These are phyloP conservation scores for Penicillium sp. DNA, from an alignment of 2,329 filamentous ascomycete genomes.

Conservation along the genomic window DNA sequence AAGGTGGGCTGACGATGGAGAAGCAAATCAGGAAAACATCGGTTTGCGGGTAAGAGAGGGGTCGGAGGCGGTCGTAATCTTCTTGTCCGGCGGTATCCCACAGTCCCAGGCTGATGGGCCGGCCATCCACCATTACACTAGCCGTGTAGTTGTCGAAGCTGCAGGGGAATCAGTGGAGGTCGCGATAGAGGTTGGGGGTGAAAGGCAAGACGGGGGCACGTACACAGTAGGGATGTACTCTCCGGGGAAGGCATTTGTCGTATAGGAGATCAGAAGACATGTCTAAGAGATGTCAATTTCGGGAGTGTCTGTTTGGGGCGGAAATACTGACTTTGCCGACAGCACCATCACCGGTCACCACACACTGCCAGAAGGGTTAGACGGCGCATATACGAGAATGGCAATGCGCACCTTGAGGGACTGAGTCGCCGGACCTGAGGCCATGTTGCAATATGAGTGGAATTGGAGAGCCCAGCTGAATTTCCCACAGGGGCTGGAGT, in stretches of 20 bases:
- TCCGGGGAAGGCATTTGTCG: slow-evolving; percentile 98
- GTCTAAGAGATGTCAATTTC: slow-evolving; percentile 62
- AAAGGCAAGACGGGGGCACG: slow-evolving; percentile 28
- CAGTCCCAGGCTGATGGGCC: slow-evolving; percentile 92
- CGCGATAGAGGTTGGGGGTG: slow-evolving; percentile 9
- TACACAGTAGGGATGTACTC: slow-evolving; percentile 97
- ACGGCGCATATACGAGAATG: slow-evolving; percentile 20
- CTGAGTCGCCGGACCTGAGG: slow-evolving; percentile 82
- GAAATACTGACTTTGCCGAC: slow-evolving; percentile 81
- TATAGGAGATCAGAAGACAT: slow-evolving; percentile 98
- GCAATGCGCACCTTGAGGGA: slow-evolving; percentile 74
- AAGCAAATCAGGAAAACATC: slow-evolving; percentile 99
- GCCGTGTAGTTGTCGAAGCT: slow-evolving; percentile 99
- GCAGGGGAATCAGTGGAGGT: slow-evolving; percentile 22
- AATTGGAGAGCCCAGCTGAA: background rate
- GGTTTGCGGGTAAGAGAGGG: slow-evolving; percentile 95
- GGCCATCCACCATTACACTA: slow-evolving; percentile 98
- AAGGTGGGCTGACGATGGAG: slow-evolving; percentile 95
- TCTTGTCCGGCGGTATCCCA: slow-evolving; percentile 99
- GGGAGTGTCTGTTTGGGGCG: background rate
- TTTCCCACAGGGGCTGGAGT: slow-evolving; percentile 3
- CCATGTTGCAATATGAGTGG: slow-evolving; percentile 50
- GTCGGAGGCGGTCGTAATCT: slow-evolving; percentile 93
- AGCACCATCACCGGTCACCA: slow-evolving; percentile 98
- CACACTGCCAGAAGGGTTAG: slow-evolving; percentile 68